Base-by-base conservation (phyloP, 306 rosid genomes). In the Lotus japonicus region DNA sequence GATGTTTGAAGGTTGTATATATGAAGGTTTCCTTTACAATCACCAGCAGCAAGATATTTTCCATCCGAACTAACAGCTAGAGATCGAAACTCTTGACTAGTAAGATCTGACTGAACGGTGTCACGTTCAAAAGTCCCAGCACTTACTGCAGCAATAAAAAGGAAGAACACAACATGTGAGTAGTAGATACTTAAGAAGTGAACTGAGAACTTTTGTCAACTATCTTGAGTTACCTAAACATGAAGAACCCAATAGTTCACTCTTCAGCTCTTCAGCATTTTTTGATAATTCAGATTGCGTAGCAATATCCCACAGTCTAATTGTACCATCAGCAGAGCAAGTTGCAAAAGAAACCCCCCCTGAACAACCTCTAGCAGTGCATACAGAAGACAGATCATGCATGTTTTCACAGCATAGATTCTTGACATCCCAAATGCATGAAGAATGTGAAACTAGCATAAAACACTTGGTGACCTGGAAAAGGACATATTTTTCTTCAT, bases 371-470 rank as follows among this genome's bases (percentile, higher is more conserved):
- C 87, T 87, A 59, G 96, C 90, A 73, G 82, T 75, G 76, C 96
- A 89, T 64, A 90, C 89, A 70, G 83, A 82, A 70, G 92, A 83
- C 44, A 88, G 82, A 72, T 86, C 89, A 45, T 89, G 96, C 78
- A 77, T 68, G 80, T 89, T 83, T 75, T 89, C 88, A 44, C 96
- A 87, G 77, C 92, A 86, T 53, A 89, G 83, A 83, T 77, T 84
- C 83, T 83, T 87, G 89, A 89, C 80, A 80, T 89, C 96, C 90
- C 92, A 89, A 79, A 89, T 89, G 80, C 92, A 87, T 1, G 84
- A 81, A 71, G 92, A 86, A 85, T 89, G 96, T 56, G 96, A 84
- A 78, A 83, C 88, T 67, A 89, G 84, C 79, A 77, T 82, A 71
- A 71, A 89, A 70, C 85, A 87, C 73, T 87, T 80, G 38, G 84